Conservation (phyloP, 495 filamentous ascomycete genomes). For the Neurospora sp. region DNA sequence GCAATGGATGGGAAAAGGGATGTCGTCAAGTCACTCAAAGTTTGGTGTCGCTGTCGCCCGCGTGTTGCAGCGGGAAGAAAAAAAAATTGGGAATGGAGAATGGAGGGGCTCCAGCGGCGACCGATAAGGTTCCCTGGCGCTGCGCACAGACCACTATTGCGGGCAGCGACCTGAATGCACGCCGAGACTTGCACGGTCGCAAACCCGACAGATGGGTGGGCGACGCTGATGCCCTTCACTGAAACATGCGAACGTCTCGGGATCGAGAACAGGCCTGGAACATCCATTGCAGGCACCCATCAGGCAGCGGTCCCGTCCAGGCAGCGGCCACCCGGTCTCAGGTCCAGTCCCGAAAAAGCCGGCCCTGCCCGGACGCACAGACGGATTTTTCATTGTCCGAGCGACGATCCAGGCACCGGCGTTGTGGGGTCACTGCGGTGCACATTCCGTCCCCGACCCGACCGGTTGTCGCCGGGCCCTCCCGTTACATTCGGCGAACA, state of each 20-base stretch:
- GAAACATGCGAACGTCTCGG: not conserved
- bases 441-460: not conserved
- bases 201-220: not conserved
- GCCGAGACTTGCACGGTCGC: not conserved
- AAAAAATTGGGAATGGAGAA: not conserved
- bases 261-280: not conserved
- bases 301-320: not conserved
- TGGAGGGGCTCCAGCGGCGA: not conserved
- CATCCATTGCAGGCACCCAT: not conserved
- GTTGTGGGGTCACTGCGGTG: not conserved
- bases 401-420: not conserved
- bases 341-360: not conserved
- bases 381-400: not conserved
- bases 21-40: not conserved
- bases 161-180: not conserved
- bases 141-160: not conserved
- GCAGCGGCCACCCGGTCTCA: not conserved
- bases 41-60: not conserved
- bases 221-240: not conserved
- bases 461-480: not conserved
- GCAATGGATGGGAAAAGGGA: not conserved
- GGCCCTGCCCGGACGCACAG: not conserved
- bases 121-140: not conserved
- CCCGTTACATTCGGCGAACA: not conserved
- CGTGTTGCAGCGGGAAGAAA: not conserved